These are phyloP conservation scores for Aspergillus carbonarius DNA, from an alignment of 2,329 filamentous ascomycete genomes.

Conservation along the genomic window DNA sequence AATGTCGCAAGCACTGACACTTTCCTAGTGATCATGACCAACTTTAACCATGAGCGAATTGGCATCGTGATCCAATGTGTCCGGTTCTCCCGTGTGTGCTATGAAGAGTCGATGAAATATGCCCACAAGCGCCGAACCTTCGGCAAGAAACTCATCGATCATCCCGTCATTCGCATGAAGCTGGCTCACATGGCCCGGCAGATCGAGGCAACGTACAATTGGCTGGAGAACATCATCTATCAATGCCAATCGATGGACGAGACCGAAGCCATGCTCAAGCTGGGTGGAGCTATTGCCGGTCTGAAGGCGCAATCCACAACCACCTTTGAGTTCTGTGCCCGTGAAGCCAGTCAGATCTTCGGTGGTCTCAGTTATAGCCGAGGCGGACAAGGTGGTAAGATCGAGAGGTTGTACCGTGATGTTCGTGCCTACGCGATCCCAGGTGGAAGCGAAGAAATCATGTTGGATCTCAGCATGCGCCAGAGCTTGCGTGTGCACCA, in stretches of 20 bases:
- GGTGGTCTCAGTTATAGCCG: slow-evolving; percentile 89
- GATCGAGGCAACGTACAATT: slow-evolving; percentile 95
- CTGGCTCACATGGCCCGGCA: slow-evolving; percentile 97
- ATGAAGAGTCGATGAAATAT: slow-evolving; percentile 94
- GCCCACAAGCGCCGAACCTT: slow-evolving; percentile 97
- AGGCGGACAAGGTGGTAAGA: slow-evolving; percentile 91
- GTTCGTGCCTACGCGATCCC: slow-evolving; percentile 96
- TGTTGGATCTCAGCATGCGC: slow-evolving; percentile 93
- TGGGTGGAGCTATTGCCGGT: slow-evolving; percentile 89
- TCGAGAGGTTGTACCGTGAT: slow-evolving; percentile 91
- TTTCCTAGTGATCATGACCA: slow-evolving; percentile 85
- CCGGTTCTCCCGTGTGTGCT: slow-evolving; percentile 94
- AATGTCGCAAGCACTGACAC: background rate
- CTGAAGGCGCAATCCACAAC: slow-evolving; percentile 92
- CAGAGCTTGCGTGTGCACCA: slow-evolving; percentile 87
- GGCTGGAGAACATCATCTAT: slow-evolving; percentile 93
- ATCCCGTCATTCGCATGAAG: slow-evolving; percentile 96
- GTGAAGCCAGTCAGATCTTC: slow-evolving; percentile 96
- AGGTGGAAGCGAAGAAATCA: slow-evolving; percentile 95
- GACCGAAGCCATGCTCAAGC: slow-evolving; percentile 90
- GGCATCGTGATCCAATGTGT: slow-evolving; percentile 98
- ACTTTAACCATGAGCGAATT: slow-evolving; percentile 99
- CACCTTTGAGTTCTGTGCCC: slow-evolving; percentile 96
- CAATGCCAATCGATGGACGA: slow-evolving; percentile 93
- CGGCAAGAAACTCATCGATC: slow-evolving; percentile 92